phyloP scores from a whole-genome alignment of 1,284 basidiomycete genomes.

The Wolfiporia cocos region DNA sequence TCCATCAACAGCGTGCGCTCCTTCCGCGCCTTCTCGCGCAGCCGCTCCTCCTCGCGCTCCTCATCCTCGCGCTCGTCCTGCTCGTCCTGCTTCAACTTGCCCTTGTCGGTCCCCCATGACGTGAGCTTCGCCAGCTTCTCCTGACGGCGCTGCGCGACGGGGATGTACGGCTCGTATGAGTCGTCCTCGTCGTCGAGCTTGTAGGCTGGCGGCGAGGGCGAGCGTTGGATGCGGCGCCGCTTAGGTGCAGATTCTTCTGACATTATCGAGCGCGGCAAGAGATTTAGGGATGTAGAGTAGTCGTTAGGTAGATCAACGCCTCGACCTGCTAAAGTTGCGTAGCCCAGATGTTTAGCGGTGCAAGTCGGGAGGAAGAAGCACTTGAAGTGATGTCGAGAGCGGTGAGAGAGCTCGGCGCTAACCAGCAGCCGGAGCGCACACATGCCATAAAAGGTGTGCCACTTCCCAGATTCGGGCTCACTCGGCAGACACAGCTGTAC shows the following conservation, averaged over 20 bases:
- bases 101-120: slow-evolving; percentile 48
- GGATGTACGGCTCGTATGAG: slow-evolving; percentile 80
- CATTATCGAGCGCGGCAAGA: too few species aligned
- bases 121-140: slow-evolving; percentile 75
- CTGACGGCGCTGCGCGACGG: slow-evolving; percentile 81
- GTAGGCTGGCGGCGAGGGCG: slow-evolving; percentile 61
- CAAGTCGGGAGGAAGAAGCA: too few species aligned
- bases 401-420: too few species aligned
- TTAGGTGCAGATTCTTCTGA: slow-evolving; percentile 19
- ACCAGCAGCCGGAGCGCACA: too few species aligned
- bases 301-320: too few species aligned
- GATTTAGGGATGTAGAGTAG: neutral
- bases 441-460: too few species aligned
- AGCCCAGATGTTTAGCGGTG: too few species aligned
- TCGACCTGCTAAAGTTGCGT: too few species aligned
- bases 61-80: slow-evolving; percentile 67
- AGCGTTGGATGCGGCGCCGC: slow-evolving; percentile 35
- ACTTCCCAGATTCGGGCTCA: too few species aligned
- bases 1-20: slow-evolving; percentile 84
- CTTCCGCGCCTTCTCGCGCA: slow-evolving; percentile 68
- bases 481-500: too few species aligned
- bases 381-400: too few species aligned
- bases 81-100: slow-evolving; percentile 49
- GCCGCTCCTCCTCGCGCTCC: slow-evolving; percentile 70
- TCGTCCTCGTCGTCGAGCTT: slow-evolving; percentile 60